A percentile compares a stretch with the other conserved stretches of the same genome.
Evolutionary conservation across 2,329 filamentous ascomycete species (phyloP).

Genomic region (Fusarium marasasianum): DNA sequence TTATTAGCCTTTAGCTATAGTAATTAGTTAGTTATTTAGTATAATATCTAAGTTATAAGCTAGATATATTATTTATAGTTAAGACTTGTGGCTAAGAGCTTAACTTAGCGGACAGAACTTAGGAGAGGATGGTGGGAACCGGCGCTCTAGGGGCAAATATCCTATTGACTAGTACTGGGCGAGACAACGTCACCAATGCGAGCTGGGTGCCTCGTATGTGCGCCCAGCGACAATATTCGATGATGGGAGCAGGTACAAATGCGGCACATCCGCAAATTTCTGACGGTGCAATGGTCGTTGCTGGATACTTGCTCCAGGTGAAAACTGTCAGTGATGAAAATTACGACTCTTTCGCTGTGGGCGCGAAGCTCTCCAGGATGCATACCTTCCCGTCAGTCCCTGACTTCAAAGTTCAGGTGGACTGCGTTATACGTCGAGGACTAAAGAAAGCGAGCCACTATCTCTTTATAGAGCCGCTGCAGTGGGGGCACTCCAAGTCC

Average conservation of each 20-base stretch:
- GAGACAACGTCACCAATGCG: background rate
- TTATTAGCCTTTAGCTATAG: too few relatives aligned
- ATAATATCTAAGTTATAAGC: too few relatives aligned
- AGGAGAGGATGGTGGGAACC: background rate
- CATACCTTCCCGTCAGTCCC: background rate
- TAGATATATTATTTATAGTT: too few relatives aligned
- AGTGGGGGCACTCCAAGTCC: background rate
- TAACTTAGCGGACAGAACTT: too few relatives aligned
- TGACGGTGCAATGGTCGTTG: background rate
- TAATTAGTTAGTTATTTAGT: too few relatives aligned
- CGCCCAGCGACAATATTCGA: background rate
- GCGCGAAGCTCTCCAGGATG: background rate
- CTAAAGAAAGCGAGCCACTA: background rate
- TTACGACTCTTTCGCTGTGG: background rate
- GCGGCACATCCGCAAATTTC: rapidly evolving
- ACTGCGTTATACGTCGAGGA: background rate
- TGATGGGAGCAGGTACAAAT: background rate
- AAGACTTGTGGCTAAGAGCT: too few relatives aligned
- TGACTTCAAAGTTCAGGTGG: too few relatives aligned
- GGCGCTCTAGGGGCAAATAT: background rate
- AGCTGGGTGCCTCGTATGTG: background rate
- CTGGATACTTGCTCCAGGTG: background rate
- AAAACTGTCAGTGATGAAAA: background rate
- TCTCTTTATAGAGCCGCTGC: background rate
- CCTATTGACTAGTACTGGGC: background rate